A percentile compares a stretch with the other conserved stretches of the same genome.
Evolutionary conservation across 805 yeast species (phyloP).

Genomic region (Candida sonorensis): DNA sequence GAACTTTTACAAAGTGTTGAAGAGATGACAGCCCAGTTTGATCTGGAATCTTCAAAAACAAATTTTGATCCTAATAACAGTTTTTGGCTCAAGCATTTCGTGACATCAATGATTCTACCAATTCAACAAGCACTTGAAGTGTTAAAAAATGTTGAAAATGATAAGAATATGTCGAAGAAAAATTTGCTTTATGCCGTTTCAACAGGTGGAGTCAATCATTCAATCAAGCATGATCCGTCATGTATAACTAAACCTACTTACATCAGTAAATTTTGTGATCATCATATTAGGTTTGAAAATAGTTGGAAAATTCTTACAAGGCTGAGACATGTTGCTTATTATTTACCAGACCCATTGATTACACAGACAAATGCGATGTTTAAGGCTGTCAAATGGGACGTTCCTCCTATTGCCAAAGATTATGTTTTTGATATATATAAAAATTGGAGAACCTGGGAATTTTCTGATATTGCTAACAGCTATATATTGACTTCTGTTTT

Average conservation of each 20-base stretch:
- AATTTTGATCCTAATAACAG: too few relatives aligned
- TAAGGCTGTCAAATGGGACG: constrained; percentile 29
- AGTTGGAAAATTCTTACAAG: constrained; percentile 85
- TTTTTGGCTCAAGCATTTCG: too few relatives aligned
- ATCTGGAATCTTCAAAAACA: too few relatives aligned
- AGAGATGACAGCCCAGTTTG: too few relatives aligned
- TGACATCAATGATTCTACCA: constrained; percentile 5
- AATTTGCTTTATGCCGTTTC: constrained; percentile 38
- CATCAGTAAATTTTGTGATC: constrained; percentile 59
- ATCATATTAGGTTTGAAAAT: constrained; percentile 73
- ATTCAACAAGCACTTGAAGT: constrained; percentile 4
- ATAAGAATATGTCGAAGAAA: constrained; percentile 19
- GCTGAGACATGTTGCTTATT: constrained; percentile 62
- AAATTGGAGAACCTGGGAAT: constrained; percentile 92
- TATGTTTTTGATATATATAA: constrained; percentile 55
- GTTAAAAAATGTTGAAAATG: constrained; percentile 5
- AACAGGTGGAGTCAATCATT: constrained; percentile 31
- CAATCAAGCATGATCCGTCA: constrained; percentile 76
- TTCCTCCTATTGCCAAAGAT: constrained; percentile 46
- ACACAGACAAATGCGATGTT: constrained; percentile 26
- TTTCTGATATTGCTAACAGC: constrained; percentile 51
- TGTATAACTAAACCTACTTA: constrained; percentile 87
- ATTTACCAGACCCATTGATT: constrained; percentile 51
- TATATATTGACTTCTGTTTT: constrained; percentile 50
- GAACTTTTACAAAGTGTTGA: too few relatives aligned